These are phyloP conservation scores for Phaeosphaeriaceae sp. DNA, from an alignment of 2,329 filamentous ascomycete genomes.

Conservation along the genomic window DNA sequence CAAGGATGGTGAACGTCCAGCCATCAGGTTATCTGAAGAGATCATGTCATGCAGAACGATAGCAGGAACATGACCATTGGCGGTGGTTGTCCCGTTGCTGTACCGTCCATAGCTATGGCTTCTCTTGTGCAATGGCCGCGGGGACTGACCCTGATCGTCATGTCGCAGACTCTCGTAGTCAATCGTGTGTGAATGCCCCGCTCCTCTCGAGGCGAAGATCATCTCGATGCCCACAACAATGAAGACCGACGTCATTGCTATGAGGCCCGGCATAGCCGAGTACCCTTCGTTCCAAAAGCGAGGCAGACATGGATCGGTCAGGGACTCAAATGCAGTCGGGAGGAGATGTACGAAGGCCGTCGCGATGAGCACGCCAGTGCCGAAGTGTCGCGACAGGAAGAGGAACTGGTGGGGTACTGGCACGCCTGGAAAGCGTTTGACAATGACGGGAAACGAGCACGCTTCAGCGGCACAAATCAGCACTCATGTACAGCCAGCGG, in stretches of 20 bases:
- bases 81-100: constrained; percentile 22
- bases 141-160: constrained; percentile 22
- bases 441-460: constrained; percentile 50
- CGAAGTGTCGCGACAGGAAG: constrained; percentile 50
- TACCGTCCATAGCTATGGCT: constrained; percentile 44
- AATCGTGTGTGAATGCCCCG: constrained; percentile 63
- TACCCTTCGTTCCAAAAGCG: constrained; percentile 50
- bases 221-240: constrained; percentile 87
- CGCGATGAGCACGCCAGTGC: constrained; percentile 50
- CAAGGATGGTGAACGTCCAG: constrained; percentile 38
- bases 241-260: constrained; percentile 51
- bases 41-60: constrained; percentile 42
- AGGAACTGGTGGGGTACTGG: constrained; percentile 50
- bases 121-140: constrained; percentile 34
- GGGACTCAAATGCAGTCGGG: constrained; percentile 49
- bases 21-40: constrained; percentile 43
- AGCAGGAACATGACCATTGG: constrained; percentile 34
- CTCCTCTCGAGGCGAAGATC: constrained; percentile 78
- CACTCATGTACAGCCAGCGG: neutral
- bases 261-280: constrained; percentile 48
- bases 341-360: constrained; percentile 52
- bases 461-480: constrained; percentile 36
- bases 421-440: constrained; percentile 47
- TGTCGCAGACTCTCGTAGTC: constrained; percentile 57
- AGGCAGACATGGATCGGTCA: constrained; percentile 50